Evolutionary conservation across 306 rosid genomes (phyloP).

Genomic region (Carpinus fangiana): DNA sequence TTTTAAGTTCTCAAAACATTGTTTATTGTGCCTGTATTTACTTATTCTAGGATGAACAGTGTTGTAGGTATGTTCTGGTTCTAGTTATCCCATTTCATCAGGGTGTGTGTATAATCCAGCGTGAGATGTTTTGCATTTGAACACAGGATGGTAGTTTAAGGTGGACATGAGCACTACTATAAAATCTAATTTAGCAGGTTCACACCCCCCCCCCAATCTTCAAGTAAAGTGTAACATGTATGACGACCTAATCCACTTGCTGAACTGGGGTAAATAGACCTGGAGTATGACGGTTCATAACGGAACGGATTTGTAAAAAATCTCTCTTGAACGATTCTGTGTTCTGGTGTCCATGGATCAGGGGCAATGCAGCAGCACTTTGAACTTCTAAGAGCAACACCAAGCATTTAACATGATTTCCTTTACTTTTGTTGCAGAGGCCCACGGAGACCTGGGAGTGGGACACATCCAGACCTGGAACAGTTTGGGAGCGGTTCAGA

Average conservation of each 20-base stretch:
- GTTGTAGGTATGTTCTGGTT: not conserved
- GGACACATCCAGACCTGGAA: slow-evolving; percentile 77
- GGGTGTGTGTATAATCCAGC: not conserved
- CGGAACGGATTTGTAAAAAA: too few relatives aligned
- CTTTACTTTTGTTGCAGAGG: slow-evolving; percentile 38
- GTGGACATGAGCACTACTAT: not conserved
- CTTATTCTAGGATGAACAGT: not conserved
- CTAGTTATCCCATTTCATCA: not conserved
- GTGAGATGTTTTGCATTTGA: not conserved
- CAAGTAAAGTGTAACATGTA: not conserved
- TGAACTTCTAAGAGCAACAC: not conserved
- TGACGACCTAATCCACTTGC: not conserved
- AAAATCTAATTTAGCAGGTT: not conserved
- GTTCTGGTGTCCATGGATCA: not conserved
- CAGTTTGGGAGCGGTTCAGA: slow-evolving; percentile 72
- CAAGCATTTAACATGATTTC: not conserved
- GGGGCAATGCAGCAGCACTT: slow-evolving; percentile 1
- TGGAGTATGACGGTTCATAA: too few relatives aligned
- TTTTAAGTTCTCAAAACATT: not conserved
- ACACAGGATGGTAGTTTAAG: not conserved
- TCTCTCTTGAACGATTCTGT: not conserved
- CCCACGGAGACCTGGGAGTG: slow-evolving; percentile 58
- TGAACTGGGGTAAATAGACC: not conserved
- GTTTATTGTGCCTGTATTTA: not conserved
- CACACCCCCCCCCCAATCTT: too few relatives aligned